phyloP scores from a whole-genome alignment of 1,284 basidiomycete genomes.

The Pholiota adiposa region DNA sequence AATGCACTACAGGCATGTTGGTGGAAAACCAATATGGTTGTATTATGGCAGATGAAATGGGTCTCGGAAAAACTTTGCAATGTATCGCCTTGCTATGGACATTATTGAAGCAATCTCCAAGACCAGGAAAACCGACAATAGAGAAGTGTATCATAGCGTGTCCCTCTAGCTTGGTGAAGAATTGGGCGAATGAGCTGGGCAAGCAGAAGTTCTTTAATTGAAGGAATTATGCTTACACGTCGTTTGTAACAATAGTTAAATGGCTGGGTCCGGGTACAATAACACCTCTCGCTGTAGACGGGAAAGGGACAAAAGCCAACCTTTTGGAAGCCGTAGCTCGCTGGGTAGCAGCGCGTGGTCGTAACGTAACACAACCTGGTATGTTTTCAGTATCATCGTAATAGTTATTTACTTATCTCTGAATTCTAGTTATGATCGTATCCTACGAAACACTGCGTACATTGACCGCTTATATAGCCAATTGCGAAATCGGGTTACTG shows the following conservation, averaged over 20 bases:
- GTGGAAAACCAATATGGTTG: slow-evolving; percentile 94
- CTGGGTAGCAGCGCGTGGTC: slow-evolving; percentile 87
- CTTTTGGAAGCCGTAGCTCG: slow-evolving; percentile 79
- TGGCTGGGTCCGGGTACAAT: slow-evolving; percentile 91
- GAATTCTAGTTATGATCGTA: slow-evolving; percentile 89
- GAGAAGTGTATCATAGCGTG: slow-evolving; percentile 99
- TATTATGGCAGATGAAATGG: slow-evolving; percentile 99
- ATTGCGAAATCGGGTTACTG: slow-evolving; percentile 86
- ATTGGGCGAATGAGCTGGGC: slow-evolving; percentile 98
- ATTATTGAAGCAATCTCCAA: slow-evolving; percentile 94
- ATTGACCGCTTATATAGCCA: slow-evolving; percentile 74
- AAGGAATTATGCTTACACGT: background rate
- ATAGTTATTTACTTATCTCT: background rate
- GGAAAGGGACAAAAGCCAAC: slow-evolving; percentile 86
- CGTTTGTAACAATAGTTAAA: slow-evolving; percentile 61
- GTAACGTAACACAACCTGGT: slow-evolving; percentile 91
- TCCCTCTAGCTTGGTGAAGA: slow-evolving; percentile 95
- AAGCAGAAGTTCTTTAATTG: slow-evolving; percentile 23
- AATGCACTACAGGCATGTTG: slow-evolving; percentile 92
- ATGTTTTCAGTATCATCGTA: slow-evolving; percentile 21
- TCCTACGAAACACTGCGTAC: slow-evolving; percentile 98
- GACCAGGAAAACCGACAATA: slow-evolving; percentile 84
- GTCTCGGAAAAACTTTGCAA: slow-evolving; percentile 94
- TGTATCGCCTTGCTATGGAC: slow-evolving; percentile 98
- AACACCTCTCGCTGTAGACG: slow-evolving; percentile 84